Evolutionary conservation across 2,329 filamentous ascomycete genomes (phyloP), one percentile per base, ranked within the genome.

Genomic region (Colletotrichum sp.): DNA sequence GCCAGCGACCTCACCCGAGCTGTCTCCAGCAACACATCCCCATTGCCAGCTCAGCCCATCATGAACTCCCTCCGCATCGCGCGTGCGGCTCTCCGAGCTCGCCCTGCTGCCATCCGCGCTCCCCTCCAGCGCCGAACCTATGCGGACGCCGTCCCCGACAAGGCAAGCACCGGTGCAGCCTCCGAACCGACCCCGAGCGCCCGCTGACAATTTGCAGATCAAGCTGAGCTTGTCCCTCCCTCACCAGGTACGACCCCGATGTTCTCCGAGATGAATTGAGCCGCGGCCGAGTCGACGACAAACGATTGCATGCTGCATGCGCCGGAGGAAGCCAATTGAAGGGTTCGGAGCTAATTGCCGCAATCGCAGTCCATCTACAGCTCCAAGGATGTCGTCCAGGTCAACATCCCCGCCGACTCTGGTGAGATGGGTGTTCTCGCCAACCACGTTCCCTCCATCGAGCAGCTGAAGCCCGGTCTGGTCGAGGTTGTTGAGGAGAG

Each of bases 381-480:
- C 87, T 93, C 89, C 81, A 89, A 92, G 83, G 90, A 92, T 84
- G 91, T 93, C 85, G 93, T 99, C 84, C 97, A 99, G 91, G 97
- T 99, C 91, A 99, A 99, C 92, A 94, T 99, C 84, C 94, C 97
- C 86, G 97, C 97, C 84, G 97, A 98, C 88, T 98, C 96, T 78
- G 97, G 97, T 86, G 97, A 99, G 83, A 99, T 99, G 97, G 97
- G 97, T 94, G 94, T 99, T 83, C 94, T 99, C 85, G 97, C 97
- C 86, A 98, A 97, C 92, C 97, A 99, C 92, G 97, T 99, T 83
- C 96, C 97, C 80, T 96, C 96, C 78, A 99, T 99, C 85, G 97
- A 99, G 92, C 97, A 99, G 91, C 92, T 99, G 88, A 98, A 98
- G 92, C 96, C 97, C 78, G 97, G 97, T 84, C 89, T 99, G 81